phyloP scores from a whole-genome alignment of 148 eudicot genomes.

The Vaccinium macrocarpon region DNA sequence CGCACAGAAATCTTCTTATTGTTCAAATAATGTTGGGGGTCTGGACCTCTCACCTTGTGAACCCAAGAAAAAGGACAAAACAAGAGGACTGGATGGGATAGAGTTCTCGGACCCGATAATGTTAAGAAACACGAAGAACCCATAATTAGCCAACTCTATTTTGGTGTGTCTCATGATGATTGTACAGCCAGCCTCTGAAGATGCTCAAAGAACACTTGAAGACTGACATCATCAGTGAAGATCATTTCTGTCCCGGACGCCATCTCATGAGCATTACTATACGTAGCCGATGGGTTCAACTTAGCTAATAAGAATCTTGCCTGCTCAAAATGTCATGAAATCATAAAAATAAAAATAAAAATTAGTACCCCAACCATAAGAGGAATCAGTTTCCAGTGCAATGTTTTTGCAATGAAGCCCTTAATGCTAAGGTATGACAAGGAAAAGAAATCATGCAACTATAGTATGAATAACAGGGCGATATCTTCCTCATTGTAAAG shows the following conservation, averaged over 20 bases:
- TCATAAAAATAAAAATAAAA: background rate
- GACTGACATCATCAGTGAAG: slow-evolving; percentile 94
- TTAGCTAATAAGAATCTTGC: slow-evolving; percentile 92
- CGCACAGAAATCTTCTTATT: background rate
- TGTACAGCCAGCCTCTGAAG: slow-evolving; percentile 96
- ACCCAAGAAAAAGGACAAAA: background rate
- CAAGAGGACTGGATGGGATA: background rate
- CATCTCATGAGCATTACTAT: slow-evolving; percentile 75
- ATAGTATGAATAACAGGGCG: background rate
- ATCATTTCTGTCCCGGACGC: slow-evolving; percentile 84
- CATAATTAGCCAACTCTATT: background rate
- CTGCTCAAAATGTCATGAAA: slow-evolving; percentile 36
- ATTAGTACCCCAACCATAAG: background rate
- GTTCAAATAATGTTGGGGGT: slow-evolving; percentile 10
- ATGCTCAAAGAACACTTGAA: slow-evolving; percentile 91
- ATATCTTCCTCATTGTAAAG: background rate
- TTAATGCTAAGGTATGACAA: background rate
- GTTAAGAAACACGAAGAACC: slow-evolving; percentile 4
- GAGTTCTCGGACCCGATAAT: slow-evolving; percentile 15
- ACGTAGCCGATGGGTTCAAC: slow-evolving; percentile 92
- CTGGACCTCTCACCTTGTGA: background rate
- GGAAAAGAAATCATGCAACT: background rate
- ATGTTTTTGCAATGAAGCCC: background rate
- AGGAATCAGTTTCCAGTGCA: background rate
- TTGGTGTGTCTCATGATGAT: slow-evolving; percentile 55